Conservation (phyloP, 2,329 filamentous ascomycete species). For the Cordyceps farinosa region DNA sequence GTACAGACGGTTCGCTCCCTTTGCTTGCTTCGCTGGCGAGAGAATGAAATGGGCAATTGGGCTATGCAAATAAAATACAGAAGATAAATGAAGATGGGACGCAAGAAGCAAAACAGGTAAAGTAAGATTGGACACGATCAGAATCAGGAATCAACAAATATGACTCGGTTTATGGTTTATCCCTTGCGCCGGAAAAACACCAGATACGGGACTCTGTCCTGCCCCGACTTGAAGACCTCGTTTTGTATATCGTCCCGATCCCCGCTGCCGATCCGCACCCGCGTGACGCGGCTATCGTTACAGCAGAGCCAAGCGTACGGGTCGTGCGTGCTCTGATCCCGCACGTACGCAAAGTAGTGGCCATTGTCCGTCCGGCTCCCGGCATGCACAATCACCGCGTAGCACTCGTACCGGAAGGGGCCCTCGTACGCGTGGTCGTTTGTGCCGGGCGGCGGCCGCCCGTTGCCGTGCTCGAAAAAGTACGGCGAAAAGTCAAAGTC, state of each 20-base stretch:
- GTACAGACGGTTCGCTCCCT: no score
- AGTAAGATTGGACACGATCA: no score
- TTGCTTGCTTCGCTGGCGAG: no score
- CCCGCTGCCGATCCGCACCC: slow-evolving; percentile 40
- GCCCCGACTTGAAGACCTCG: slow-evolving; percentile 37
- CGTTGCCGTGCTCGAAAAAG: slow-evolving; percentile 37
- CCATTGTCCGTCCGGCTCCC: slow-evolving; percentile 66
- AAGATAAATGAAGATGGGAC: not conserved
- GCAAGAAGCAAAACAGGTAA: no score
- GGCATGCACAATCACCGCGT: slow-evolving; percentile 76
- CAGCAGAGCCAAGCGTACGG: slow-evolving; percentile 47
- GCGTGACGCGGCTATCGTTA: slow-evolving; percentile 43
- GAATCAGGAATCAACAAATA: no score
- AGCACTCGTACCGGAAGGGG: slow-evolving; percentile 77
- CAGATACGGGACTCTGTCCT: slow-evolving; percentile 43
- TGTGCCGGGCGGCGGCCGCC: slow-evolving; percentile 27
- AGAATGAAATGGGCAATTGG: not conserved
- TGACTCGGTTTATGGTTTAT: not conserved
- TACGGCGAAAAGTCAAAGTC: slow-evolving; percentile 55
- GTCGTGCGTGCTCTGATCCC: slow-evolving; percentile 48
- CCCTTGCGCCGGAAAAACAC: slow-evolving; percentile 43
- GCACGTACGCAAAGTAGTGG: slow-evolving; percentile 74
- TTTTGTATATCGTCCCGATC: slow-evolving; percentile 34
- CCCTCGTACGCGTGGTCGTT: slow-evolving; percentile 41
- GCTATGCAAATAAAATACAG: not conserved